Conservation (phyloP, 2,329 filamentous ascomycete species). For the Monosporascus sp. region DNA sequence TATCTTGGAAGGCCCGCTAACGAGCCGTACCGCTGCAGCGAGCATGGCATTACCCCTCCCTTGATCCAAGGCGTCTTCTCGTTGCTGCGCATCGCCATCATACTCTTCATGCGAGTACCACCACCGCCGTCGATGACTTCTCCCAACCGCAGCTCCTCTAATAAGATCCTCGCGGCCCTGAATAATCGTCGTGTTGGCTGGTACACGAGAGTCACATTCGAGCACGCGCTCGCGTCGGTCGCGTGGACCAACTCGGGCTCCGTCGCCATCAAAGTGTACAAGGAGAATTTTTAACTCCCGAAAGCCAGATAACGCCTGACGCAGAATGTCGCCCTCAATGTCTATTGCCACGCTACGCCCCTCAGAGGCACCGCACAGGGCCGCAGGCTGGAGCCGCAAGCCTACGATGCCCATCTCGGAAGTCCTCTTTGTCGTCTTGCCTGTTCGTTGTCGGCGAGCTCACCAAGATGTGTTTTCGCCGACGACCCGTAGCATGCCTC, state of each 20-base stretch:
- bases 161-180: conserved; percentile 20
- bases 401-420: conserved; percentile 35
- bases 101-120: conserved; percentile 32
- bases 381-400: conserved; percentile 38
- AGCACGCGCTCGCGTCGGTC: conserved; percentile 33
- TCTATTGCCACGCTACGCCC: conserved; percentile 38
- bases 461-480: conserved; percentile 32
- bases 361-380: conserved; percentile 36
- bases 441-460: conserved; percentile 47
- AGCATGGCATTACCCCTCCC: conserved; percentile 40
- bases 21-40: conserved; percentile 17
- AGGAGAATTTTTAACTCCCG: conserved; percentile 25
- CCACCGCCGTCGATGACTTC: not conserved
- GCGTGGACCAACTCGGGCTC: conserved; percentile 34
- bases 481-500: conserved; percentile 22
- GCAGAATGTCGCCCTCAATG: conserved; percentile 45
- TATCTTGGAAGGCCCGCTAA: not conserved
- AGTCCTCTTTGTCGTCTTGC: conserved; percentile 30
- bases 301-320: no score
- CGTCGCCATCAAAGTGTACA: conserved; percentile 31
- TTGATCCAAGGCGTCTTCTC: conserved; percentile 34
- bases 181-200: conserved; percentile 41
- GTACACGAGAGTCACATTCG: conserved; percentile 30
- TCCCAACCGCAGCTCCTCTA: not conserved
- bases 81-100: conserved; percentile 33